Evolutionary conservation across 2,329 filamentous ascomycete species (phyloP), one percentile per base, ranked within the genome.

Genomic region (Fusarium napiforme): DNA sequence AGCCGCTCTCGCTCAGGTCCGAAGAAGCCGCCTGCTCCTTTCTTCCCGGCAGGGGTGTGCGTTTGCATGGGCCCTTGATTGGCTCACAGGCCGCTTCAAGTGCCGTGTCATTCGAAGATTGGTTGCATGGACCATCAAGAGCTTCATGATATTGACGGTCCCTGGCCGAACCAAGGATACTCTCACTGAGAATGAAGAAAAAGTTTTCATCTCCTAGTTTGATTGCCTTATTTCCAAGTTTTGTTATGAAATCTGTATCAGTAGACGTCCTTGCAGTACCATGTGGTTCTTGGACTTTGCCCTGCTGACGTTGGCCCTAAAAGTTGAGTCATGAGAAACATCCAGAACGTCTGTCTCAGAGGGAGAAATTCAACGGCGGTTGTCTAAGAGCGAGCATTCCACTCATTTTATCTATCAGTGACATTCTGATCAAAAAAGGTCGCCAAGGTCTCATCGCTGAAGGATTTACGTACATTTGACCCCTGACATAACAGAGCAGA

Each of bases 21-120:
- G 72, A 75, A 55, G n/a, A 76, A 68, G 62, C 62, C 63, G 72
- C 64, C 74, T 61, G 56, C 21, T 36, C 40, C 30, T 58, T 55
- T 50, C 55, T 60, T 70, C 69, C 69, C 64, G 59, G 26, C 18
- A 39, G 62, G 69, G 66, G 63, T 40, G 67, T 69, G 50, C 66
- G 50, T 62, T 60, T 62, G 57, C 53, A 72, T 75, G 68, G 58
- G 23, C 49, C 39, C 32, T 57, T 76, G 60, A 77, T 76, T 77
- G 75, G 75, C 26, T 67, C 47, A 72, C 46, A 65, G 49, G 39
- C 60, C 61, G 62, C 63, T 55, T 43, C 47, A 70, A 75, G 50
- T 75, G 69, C 72, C 74, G 67, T 76, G 75, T 77, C 73, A 63
- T 64, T 67, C 71, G 57, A 74, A 69, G 56, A 75, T 72, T 77